Conservation (phyloP, 2,329 filamentous ascomycete genomes). For the Neofusicoccum laricinum region DNA sequence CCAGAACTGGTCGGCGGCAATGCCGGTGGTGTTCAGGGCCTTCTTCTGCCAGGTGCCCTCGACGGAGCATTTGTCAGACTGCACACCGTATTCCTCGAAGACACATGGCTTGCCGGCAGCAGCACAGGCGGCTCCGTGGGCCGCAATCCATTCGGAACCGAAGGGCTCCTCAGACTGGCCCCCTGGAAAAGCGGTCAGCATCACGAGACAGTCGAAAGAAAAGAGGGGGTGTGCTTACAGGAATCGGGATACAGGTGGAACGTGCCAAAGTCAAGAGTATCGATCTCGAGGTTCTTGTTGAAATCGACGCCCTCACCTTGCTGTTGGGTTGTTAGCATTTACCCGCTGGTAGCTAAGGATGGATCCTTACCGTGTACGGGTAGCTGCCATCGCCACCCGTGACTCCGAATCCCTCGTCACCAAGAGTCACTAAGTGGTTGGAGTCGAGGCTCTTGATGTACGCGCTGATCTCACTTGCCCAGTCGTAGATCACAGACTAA, state of each 20-base stretch:
- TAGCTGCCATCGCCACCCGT: constrained; percentile 46
- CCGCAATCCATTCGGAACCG: constrained; percentile 47
- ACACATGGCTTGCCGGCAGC: constrained; percentile 39
- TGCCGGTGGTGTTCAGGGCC: constrained; percentile 25
- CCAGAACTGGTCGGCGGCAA: constrained; percentile 35
- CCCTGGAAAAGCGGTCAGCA: constrained; percentile 23
- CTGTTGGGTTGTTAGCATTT: neutral
- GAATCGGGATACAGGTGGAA: constrained; percentile 52
- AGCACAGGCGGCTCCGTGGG: constrained; percentile 42
- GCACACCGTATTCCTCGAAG: constrained; percentile 40
- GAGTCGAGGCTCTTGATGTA: constrained; percentile 64
- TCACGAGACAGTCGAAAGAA: neutral
- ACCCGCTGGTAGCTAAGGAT: neutral
- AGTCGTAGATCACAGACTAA: constrained; percentile 54
- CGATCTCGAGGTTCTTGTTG: constrained; percentile 50
- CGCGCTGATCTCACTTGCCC: constrained; percentile 55
- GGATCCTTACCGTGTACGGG: constrained; percentile 40
- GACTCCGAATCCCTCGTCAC: constrained; percentile 60
- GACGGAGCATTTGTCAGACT: constrained; percentile 27
- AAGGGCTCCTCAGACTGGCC: constrained; percentile 26
- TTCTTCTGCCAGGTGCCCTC: constrained; percentile 31
- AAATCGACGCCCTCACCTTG: constrained; percentile 53
- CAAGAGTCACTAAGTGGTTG: constrained; percentile 60
- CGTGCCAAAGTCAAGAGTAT: constrained; percentile 55
- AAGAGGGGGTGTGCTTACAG: constrained; percentile 33